Evolutionary conservation across 2,329 filamentous ascomycete genomes (phyloP).

Genomic region (Colletotrichum sp.): DNA sequence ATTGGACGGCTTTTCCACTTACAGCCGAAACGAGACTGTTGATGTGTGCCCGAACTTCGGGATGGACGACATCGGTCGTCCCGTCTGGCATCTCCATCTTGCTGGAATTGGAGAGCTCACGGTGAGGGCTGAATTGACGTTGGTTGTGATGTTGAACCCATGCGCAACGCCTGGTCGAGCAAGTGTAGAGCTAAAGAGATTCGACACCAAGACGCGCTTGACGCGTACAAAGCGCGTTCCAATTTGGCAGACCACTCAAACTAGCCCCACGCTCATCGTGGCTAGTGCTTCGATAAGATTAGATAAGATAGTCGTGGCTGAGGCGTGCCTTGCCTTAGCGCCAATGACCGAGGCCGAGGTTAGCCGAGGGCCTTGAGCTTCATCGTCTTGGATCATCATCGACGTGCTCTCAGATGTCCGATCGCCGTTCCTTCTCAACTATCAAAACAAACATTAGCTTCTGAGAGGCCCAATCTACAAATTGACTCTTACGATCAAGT

Average conservation of each 20-base stretch:
- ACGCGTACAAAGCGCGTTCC: conserved; percentile 14
- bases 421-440: neutral
- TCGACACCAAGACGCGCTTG: neutral
- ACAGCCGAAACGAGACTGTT: conserved; percentile 94
- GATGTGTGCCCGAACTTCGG: conserved; percentile 91
- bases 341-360: conserved; percentile 42
- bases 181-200: neutral
- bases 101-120: neutral
- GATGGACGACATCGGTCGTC: conserved; percentile 74
- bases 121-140: neutral
- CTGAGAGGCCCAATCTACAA: neutral
- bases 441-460: neutral
- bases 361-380: conserved; percentile 36
- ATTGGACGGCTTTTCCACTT: conserved; percentile 40
- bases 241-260: neutral
- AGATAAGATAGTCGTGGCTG: neutral
- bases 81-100: conserved; percentile 62
- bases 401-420: conserved; percentile 2
- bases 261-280: neutral
- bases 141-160: neutral
- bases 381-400: conserved; percentile 8
- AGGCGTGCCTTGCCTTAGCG: neutral
- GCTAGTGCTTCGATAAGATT: neutral
- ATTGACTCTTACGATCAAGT: neutral
- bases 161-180: neutral